Evolutionary conservation across 2,329 filamentous ascomycete genomes (phyloP).

Genomic region (Aschersonia sp.): DNA sequence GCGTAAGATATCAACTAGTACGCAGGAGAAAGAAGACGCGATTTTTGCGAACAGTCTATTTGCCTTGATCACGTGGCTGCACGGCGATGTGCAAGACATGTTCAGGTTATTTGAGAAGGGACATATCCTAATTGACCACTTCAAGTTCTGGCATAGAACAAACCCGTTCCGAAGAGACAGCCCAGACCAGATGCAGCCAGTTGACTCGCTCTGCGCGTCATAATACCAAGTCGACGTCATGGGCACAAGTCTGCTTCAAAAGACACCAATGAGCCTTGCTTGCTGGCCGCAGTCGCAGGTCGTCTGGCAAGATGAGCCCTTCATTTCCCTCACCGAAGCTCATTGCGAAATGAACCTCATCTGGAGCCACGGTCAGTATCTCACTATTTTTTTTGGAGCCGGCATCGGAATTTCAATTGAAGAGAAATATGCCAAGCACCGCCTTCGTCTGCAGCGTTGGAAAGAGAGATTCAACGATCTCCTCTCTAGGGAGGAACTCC

Average conservation of each 20-base stretch:
- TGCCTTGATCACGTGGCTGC: neutral
- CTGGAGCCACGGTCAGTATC: neutral
- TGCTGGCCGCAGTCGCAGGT: neutral
- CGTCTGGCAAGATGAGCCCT: neutral
- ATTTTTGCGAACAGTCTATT: neutral
- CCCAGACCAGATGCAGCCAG: neutral
- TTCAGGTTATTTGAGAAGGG: neutral
- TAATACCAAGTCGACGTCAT: neutral
- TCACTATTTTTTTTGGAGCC: neutral
- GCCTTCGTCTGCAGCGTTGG: neutral
- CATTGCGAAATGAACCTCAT: neutral
- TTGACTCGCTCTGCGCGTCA: neutral
- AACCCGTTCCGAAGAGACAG: neutral
- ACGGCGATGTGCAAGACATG: neutral
- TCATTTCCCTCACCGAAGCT: neutral
- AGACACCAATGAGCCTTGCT: neutral
- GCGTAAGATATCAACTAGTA: neutral
- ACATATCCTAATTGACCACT: neutral
- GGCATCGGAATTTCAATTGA: neutral
- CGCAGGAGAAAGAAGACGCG: neutral
- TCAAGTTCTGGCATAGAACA: neutral
- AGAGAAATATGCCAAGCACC: neutral
- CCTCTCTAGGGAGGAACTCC: neutral
- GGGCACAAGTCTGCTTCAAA: neutral
- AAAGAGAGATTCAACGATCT: neutral